Conservation (phyloP, 1,284 basidiomycete species). For the Puccinia hordei region DNA sequence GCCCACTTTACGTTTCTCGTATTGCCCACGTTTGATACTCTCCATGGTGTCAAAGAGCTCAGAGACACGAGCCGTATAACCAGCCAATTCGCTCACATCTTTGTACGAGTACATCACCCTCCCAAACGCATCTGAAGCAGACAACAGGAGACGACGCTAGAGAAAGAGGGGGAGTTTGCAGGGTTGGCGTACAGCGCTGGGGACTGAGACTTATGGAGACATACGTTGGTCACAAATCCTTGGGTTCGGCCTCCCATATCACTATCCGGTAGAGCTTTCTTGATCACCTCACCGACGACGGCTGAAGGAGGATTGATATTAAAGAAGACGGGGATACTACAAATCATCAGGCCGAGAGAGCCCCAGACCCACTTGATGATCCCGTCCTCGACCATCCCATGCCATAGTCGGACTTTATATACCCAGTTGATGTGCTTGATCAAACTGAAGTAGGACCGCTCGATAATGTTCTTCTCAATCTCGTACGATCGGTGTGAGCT, state of each 20-base stretch:
- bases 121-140: conserved; percentile 66
- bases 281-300: conserved; percentile 60
- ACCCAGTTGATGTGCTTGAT: conserved; percentile 86
- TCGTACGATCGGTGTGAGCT: conserved; percentile 86
- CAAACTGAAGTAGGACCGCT: conserved; percentile 83
- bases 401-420: conserved; percentile 79
- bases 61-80: conserved; percentile 89
- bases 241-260: conserved; percentile 85
- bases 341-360: conserved; percentile 71
- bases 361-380: conserved; percentile 73
- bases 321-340: conserved; percentile 91
- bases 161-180: conserved; percentile 78
- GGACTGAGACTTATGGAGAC: conserved; percentile 1
- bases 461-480: conserved; percentile 88
- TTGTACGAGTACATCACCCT: conserved; percentile 71
- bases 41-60: conserved; percentile 88
- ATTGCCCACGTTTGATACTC: conserved; percentile 79
- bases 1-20: conserved; percentile 83
- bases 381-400: conserved; percentile 88
- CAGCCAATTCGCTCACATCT: conserved; percentile 89
- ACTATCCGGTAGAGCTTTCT: conserved; percentile 57
- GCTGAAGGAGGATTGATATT: conserved; percentile 69
- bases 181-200: not conserved
- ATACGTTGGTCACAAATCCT: conserved; percentile 63
- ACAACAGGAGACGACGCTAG: conserved; percentile 81